phyloP scores from a whole-genome alignment of 345 rosid genomes.

The Stellera chamaejasme region DNA sequence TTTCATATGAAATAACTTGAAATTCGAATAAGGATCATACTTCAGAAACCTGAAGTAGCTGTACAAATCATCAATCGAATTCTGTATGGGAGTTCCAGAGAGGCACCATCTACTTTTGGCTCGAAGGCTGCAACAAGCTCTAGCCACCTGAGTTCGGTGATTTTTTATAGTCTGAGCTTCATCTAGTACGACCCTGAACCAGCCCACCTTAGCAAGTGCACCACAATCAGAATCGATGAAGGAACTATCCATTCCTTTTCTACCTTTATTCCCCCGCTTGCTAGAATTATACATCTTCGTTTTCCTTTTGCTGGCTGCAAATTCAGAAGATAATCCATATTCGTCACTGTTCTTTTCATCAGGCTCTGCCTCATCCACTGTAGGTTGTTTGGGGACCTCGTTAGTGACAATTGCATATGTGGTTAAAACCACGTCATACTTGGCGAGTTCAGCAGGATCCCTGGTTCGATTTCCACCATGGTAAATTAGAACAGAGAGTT shows the following conservation, averaged over 20 bases:
- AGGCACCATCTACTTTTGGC: conserved; percentile 97
- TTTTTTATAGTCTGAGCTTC: conserved; percentile 99
- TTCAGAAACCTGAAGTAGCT: conserved; percentile 95
- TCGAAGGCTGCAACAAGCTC: conserved; percentile 95
- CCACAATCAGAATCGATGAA: conserved; percentile 58
- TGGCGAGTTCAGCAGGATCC: conserved; percentile 78
- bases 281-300: conserved; percentile 30
- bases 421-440: conserved; percentile 83
- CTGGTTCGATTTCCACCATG: conserved; percentile 91
- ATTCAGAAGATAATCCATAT: conserved; percentile 57
- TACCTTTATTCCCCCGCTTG: conserved; percentile 63
- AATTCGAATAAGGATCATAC: conserved; percentile 73
- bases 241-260: conserved; percentile 41
- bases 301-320: conserved; percentile 51
- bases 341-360: conserved; percentile 59
- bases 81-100: conserved; percentile 98
- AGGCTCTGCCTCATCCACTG: conserved; percentile 66
- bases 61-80: conserved; percentile 81
- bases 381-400: conserved; percentile 89
- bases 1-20: conserved; percentile 50
- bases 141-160: conserved; percentile 94
- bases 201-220: conserved; percentile 71
- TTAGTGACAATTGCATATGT: conserved; percentile 82
- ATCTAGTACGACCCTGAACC: conserved; percentile 86
- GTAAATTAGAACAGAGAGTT: conserved; percentile 60